Evolutionary conservation across 192 early-diverging fungal species (phyloP).

Genomic region (Dispira parvispora): DNA sequence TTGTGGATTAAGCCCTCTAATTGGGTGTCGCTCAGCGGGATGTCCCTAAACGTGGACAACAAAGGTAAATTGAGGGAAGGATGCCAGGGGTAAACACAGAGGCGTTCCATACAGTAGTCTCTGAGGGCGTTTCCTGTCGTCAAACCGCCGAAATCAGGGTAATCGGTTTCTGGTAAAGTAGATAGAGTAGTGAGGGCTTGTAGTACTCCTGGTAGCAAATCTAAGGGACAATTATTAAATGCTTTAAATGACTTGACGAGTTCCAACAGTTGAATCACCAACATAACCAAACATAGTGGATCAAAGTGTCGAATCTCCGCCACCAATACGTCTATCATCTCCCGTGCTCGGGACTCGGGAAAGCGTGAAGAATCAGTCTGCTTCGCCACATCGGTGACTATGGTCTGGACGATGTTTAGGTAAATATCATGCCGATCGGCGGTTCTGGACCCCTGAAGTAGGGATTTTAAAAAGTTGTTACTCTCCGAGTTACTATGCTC

Average conservation of each 20-base stretch:
- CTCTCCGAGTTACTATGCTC: too few species aligned
- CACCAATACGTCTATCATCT: background rate
- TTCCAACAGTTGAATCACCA: background rate
- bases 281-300: background rate
- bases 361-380: background rate
- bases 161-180: background rate
- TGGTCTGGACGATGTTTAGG: too few species aligned
- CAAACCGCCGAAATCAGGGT: background rate
- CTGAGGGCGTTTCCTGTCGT: background rate
- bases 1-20: background rate
- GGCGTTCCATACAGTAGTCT: background rate
- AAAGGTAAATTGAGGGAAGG: background rate
- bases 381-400: too few species aligned
- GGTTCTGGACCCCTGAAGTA: too few species aligned
- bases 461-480: too few species aligned
- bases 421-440: too few species aligned
- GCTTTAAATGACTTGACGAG: background rate
- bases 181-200: background rate
- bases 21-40: background rate
- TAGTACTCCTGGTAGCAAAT: background rate
- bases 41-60: background rate
- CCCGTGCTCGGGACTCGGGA: background rate
- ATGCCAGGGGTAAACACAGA: slow-evolving; percentile 3
- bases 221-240: background rate
- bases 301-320: background rate